Evolutionary conservation across 352 stramenopile species (phyloP), one percentile per base, ranked within the genome.

Genomic region (Pythium scleroteichum): DNA sequence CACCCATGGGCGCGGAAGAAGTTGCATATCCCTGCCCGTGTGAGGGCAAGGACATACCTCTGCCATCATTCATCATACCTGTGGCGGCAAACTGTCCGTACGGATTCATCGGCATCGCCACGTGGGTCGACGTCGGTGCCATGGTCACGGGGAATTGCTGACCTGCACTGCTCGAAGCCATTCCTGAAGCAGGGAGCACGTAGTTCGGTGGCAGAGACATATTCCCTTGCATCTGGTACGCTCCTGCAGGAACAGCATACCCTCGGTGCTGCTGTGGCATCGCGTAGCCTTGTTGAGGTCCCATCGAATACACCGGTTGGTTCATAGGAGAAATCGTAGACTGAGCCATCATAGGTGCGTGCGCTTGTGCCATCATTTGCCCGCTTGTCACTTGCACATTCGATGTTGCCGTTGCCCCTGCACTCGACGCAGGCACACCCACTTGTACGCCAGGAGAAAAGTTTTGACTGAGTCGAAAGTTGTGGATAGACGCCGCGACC

Each of bases 401-500:
- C 3, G 58, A 53, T 2, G 44, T 22, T 64, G 46, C 23, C 52
- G 42, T 19, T 62, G 68, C 57, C 39, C 44, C 33, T 10, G 54
- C 47, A 64, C 62, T 22, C 57, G 73, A 24, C 62, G 44, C 44
- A 61, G 70, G 17, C 62, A 56, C 45, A 46, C 42, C 24, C 38
- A 68, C 14, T 49, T 55, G 49, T 4, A 64, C 53, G 40, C 73
- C 76, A 20, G 73, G 71, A 26, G 76, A 71, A 46, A 78, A 88
- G 19, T 75, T 76, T 52, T 89, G 82, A 27, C 69, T 89, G 66
- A 91, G 82, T 20, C 76, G 75, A 51, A 89, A 92, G 29, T 85
- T 89, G 57, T 90, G 80, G 55, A 92, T 90, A 5, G 79, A 90
- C 4, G 75, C 73, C 3, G 79, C 79, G 35, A 90, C 79, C 17